Base-by-base conservation (phyloP, 2,329 filamentous ascomycete genomes). In the Byssoonygena ceratinophila region DNA sequence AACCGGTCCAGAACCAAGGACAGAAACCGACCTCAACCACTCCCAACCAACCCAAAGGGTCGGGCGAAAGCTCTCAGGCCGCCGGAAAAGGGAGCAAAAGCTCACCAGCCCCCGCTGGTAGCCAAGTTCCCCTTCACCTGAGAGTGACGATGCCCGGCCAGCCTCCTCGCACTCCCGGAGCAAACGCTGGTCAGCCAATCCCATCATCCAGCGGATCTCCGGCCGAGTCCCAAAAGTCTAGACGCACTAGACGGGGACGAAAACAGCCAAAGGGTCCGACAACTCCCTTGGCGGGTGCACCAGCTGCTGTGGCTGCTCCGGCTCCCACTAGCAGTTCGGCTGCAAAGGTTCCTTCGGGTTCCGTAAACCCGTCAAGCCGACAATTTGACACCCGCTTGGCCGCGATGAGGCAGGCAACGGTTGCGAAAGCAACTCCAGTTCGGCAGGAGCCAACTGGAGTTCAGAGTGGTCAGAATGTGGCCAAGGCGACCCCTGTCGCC, bases 1-100 rank as follows among this genome's bases (percentile, higher is more conserved):
- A 36, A 27, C 18, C 27, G 31, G 39, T n/a, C n/a, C 16, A 22
- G 39, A 44, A 44, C 11, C 48, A 51, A 51, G 48, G 40, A 44
- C 48, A 51, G 27, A 51, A 44, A 36, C 40, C 48, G 39, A 51
- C 39, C 39, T 44, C 48, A 37, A 16, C 27, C 29, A 44, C 48
- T 25, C 27, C 39, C 20, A 51, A 51, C 31, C 25, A 44, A 44
- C 11, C 48, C 27, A 27, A 51, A 18, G 48, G 39, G 9, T 51
- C 40, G 29, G 48, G 18, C 18, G 31, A 16, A 39, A 32, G 20
- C 37, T 50, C 47, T 43, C 36, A 41, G 25, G 47, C 6, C 46
- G 46, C 16, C 9, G 25, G 36, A 32, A 40, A 39, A 44, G 27
- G 6, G 8, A 44, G n/a, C 32, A 39, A 39, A 11, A 16, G 9